A percentile compares a stretch with the other conserved stretches of the same genome.
Conservation (phyloP, 768 basidiomycete species). For the Pisolithus albus region DNA sequence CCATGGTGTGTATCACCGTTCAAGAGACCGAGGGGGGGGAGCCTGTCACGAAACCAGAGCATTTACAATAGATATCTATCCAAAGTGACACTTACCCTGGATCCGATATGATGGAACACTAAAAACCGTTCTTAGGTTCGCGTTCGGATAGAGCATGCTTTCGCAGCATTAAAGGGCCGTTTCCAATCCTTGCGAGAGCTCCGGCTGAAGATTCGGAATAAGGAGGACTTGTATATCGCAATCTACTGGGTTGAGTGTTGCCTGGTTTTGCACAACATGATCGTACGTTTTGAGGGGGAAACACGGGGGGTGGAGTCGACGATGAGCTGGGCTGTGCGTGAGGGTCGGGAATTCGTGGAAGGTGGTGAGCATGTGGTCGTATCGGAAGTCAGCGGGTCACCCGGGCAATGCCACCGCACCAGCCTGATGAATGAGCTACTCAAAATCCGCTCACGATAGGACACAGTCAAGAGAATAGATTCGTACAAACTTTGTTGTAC, state of each 20-base stretch:
- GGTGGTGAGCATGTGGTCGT: neutral
- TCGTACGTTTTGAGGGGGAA: neutral
- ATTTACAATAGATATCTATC: neutral
- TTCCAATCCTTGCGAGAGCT: constrained; percentile 1
- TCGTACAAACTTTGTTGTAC: too few species aligned
- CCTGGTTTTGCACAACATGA: constrained; percentile 4
- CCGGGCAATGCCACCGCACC: neutral
- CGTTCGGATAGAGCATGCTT: neutral
- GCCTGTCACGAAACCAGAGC: neutral
- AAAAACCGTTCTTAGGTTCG: neutral
- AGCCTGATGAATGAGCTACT: too few species aligned
- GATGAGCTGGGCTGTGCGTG: neutral
- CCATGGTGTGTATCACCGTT: constrained; percentile 13
- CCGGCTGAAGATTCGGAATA: neutral
- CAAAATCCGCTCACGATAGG: too few species aligned
- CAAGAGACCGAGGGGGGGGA: neutral
- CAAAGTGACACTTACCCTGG: neutral
- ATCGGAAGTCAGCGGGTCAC: neutral
- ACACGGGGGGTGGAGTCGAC: too few species aligned
- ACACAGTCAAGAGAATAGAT: too few species aligned
- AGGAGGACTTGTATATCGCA: neutral
- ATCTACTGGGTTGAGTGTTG: constrained; percentile 1
- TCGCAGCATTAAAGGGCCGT: constrained; percentile 1
- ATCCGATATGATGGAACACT: neutral
- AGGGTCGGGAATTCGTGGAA: neutral